Percentiles rank a stretch among this genome's conserved stretches.
These are phyloP conservation scores for Podaxis pistillaris DNA, from an alignment of 768 basidiomycete species.

Conservation along the genomic window DNA sequence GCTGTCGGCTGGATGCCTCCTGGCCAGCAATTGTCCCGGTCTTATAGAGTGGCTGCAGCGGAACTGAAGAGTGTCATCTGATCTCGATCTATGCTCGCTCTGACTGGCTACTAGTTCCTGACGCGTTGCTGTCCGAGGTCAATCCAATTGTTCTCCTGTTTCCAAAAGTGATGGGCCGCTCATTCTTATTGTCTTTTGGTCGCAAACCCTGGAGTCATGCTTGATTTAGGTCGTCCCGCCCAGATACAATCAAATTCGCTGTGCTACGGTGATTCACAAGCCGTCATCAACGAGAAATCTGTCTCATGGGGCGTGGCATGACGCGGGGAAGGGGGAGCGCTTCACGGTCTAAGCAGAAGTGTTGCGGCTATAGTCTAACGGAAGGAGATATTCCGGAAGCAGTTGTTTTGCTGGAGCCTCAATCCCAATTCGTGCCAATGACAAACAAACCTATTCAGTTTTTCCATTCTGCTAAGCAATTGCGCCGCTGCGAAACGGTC, in stretches of 20 bases:
- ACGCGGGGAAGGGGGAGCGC: not conserved
- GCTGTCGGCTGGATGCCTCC: conserved; percentile 5
- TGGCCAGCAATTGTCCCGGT: conserved; percentile 13
- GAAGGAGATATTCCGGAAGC: conserved; percentile 1
- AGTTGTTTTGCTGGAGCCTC: not conserved
- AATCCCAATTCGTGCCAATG: not conserved
- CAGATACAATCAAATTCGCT: conserved; percentile 13
- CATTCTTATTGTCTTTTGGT: conserved; percentile 17
- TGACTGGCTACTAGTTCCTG: conserved; percentile 4
- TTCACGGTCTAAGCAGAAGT: not conserved
- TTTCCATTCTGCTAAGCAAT: conserved; percentile 5
- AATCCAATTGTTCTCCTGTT: conserved; percentile 18
- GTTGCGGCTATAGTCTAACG: not conserved
- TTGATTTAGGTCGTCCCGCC: conserved; percentile 8
- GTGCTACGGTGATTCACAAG: not conserved
- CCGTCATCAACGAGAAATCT: not conserved
- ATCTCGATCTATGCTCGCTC: conserved; percentile 9
- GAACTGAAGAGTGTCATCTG: conserved; percentile 7
- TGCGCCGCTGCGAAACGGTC: not conserved
- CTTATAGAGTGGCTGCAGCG: conserved; percentile 7
- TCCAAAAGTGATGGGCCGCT: conserved; percentile 16
- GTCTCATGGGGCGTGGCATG: not conserved
- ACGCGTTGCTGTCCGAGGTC: conserved; percentile 12
- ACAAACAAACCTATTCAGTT: not conserved
- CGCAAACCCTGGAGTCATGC: conserved; percentile 11